These are phyloP conservation scores for Populus euphratica DNA, from an alignment of 345 rosid species.

Conservation along the genomic window DNA sequence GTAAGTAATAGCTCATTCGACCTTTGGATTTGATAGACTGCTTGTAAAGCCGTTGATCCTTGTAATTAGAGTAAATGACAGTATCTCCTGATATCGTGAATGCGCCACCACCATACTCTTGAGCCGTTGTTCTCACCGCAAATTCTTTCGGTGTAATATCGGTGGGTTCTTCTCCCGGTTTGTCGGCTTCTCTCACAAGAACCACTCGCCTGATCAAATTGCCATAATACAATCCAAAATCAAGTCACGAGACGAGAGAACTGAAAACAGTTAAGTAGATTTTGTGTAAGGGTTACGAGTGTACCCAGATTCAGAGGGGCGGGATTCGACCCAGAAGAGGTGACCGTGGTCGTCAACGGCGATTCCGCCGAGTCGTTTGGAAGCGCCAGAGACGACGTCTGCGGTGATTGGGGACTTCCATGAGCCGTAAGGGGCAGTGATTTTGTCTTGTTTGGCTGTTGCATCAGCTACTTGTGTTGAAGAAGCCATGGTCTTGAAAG, in stretches of 20 bases:
- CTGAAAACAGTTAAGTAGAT: neutral
- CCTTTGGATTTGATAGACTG: constrained; percentile 46
- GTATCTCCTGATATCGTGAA: constrained; percentile 52
- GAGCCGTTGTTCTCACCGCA: constrained; percentile 70
- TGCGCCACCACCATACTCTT: constrained; percentile 97
- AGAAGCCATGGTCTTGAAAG: constrained; percentile 47
- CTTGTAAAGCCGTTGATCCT: constrained; percentile 81
- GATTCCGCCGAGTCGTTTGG: constrained; percentile 75
- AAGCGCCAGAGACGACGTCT: constrained; percentile 74
- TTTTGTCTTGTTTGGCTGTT: constrained; percentile 18
- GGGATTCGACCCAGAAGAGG: constrained; percentile 80
- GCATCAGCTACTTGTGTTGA: constrained; percentile 22
- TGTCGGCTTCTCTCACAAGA: constrained; percentile 55
- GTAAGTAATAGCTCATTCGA: constrained; percentile 8
- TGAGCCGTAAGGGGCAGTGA: constrained; percentile 77
- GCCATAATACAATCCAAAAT: neutral
- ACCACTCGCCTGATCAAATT: constrained; percentile 52
- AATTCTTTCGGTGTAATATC: constrained; percentile 85
- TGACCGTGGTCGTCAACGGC: constrained; percentile 66
- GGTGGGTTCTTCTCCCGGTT: constrained; percentile 47
- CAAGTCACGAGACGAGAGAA: neutral
- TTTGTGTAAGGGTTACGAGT: neutral
- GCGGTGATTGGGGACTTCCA: constrained; percentile 95
- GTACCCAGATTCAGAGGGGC: constrained; percentile 79
- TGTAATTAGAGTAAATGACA: constrained; percentile 75